Evolutionary conservation across 2,329 filamentous ascomycete genomes (phyloP).

Genomic region (Colletotrichum sp.): DNA sequence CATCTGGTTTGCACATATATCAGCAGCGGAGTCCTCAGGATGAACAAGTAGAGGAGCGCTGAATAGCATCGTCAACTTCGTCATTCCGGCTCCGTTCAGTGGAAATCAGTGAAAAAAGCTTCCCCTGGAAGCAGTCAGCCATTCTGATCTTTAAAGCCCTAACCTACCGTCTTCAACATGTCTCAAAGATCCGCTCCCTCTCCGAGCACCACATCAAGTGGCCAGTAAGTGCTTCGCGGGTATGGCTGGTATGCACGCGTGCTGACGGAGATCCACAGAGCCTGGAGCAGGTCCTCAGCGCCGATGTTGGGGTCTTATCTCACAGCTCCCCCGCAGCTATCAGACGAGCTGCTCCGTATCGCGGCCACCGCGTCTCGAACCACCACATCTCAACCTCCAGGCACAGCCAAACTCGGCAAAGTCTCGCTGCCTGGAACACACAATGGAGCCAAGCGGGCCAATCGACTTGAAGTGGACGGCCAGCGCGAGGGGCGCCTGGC

Average conservation of each 20-base stretch:
- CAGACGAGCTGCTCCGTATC: background rate
- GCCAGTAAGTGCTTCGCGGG: background rate
- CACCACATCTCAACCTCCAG: background rate
- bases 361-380: background rate
- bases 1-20: conserved; percentile 1
- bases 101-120: background rate
- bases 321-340: background rate
- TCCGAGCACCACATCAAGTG: background rate
- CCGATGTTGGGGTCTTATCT: background rate
- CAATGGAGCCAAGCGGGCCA: background rate
- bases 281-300: background rate
- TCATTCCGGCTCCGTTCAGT: background rate
- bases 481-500: background rate
- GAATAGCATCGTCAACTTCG: background rate
- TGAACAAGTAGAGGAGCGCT: too few relatives aligned
- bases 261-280: background rate
- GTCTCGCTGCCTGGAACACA: background rate
- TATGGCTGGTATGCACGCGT: background rate
- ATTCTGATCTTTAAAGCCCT: background rate
- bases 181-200: conserved; percentile 1
- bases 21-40: background rate
- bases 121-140: background rate
- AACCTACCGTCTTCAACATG: background rate
- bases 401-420: background rate
- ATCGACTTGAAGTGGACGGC: background rate